Conservation (phyloP, 2,329 filamentous ascomycete species). For the Monosporascus sp. region DNA sequence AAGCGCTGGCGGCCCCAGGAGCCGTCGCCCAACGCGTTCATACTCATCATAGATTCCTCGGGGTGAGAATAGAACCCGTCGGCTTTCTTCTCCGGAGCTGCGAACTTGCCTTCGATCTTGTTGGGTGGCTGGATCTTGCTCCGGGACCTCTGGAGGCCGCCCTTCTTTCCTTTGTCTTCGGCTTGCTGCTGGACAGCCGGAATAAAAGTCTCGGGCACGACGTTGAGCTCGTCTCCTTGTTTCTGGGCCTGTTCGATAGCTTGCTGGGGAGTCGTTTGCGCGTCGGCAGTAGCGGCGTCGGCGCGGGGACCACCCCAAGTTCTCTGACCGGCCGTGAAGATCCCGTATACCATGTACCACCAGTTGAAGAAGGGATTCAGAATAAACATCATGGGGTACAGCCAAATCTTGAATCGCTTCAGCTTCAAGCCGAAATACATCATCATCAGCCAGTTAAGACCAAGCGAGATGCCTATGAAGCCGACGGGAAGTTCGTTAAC, state of each 20-base stretch:
- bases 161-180: slow-evolving; percentile 22
- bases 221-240: slow-evolving; percentile 80
- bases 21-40: slow-evolving; percentile 31
- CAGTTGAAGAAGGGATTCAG: slow-evolving; percentile 97
- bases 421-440: slow-evolving; percentile 88
- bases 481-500: slow-evolving; percentile 78
- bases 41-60: slow-evolving; percentile 61
- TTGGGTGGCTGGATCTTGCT: slow-evolving; percentile 67
- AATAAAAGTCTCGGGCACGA: slow-evolving; percentile 81
- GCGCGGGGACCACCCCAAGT: slow-evolving; percentile 94
- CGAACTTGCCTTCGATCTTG: slow-evolving; percentile 73
- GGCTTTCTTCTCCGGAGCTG: slow-evolving; percentile 61
- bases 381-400: slow-evolving; percentile 94
- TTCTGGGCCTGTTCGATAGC: slow-evolving; percentile 78
- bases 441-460: slow-evolving; percentile 93
- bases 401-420: slow-evolving; percentile 84
- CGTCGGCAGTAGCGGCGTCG: slow-evolving; percentile 77
- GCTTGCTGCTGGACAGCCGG: slow-evolving; percentile 44
- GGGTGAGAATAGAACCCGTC: slow-evolving; percentile 65
- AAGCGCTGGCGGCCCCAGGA: slow-evolving; percentile 5
- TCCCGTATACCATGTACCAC: slow-evolving; percentile 96
- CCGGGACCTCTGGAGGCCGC: slow-evolving; percentile 40
- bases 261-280: slow-evolving; percentile 69
- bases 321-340: slow-evolving; percentile 87
- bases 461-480: slow-evolving; percentile 88